Percentiles rank a stretch among this genome's conserved stretches.
Evolutionary conservation across 2,329 filamentous ascomycete species (phyloP).

Genomic region (Raffaelea ambrosiae): DNA sequence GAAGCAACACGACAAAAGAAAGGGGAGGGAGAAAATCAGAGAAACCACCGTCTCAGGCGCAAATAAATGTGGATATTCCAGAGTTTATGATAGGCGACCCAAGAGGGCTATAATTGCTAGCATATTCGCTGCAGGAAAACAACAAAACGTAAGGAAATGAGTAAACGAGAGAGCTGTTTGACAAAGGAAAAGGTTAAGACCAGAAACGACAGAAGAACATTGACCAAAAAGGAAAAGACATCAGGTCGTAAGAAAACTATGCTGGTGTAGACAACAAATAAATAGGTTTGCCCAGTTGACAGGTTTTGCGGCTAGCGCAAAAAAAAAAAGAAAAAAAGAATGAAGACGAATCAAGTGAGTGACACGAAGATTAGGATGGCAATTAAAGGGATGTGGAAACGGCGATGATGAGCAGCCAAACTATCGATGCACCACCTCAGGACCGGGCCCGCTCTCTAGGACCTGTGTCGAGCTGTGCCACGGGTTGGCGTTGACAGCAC

Average conservation of each 20-base stretch:
- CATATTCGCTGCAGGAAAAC: background rate
- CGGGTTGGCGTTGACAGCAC: constrained; percentile 10
- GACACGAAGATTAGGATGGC: background rate
- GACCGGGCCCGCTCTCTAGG: background rate
- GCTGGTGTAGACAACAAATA: too few relatives aligned
- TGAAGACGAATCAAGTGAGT: background rate
- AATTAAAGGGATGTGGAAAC: background rate
- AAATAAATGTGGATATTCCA: background rate
- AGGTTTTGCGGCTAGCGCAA: background rate
- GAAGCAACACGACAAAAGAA: too few relatives aligned
- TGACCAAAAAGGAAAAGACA: constrained; percentile 1
- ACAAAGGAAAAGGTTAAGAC: background rate
- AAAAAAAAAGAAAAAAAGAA: background rate
- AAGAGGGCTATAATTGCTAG: background rate
- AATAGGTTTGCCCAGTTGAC: background rate
- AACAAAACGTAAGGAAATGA: background rate
- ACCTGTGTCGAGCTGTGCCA: constrained; percentile 7
- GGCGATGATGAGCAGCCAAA: background rate
- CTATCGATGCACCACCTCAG: background rate
- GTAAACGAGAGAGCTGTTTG: background rate
- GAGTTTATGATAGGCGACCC: background rate
- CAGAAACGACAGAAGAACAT: background rate
- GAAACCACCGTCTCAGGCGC: background rate
- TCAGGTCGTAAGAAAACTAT: constrained; percentile 4
- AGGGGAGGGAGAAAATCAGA: background rate